Base-by-base conservation (phyloP, 75 land plant genomes). In the Cunninghamia lanceolata region DNA sequence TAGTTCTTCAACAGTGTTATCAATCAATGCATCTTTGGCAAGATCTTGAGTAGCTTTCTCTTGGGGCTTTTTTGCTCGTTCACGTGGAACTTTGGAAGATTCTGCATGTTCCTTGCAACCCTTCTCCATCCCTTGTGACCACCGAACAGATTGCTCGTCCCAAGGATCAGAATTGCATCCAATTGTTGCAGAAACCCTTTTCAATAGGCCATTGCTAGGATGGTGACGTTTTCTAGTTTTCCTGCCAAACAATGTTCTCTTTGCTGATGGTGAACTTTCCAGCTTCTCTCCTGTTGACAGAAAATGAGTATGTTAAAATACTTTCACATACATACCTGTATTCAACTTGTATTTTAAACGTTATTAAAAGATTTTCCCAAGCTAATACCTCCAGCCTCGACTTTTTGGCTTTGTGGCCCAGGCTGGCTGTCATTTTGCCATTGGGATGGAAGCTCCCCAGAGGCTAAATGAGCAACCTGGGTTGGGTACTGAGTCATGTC, bases 401-500 rank as follows among this genome's bases (percentile, higher is more conserved):
- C 39, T 35, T 2, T 30, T 80, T 78, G 82, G 66, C 66, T 43
- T 15, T 86, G 85, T 54, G 74, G 76, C 17, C 81, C 47, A 66
- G 59, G 83, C 85, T 87, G 89, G 2, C 85, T 46, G 53, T 88
- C 85, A 86, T 59, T 85, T 8, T 63, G 74, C 32, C 84, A 88
- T 88, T 95, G 93, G 9, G 91, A 90, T 43, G 87, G 82, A 35
- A 73, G 80, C 66, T 89, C 90, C 46, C 82, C 87, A 54, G 91
- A 90, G 39, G 85, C 34, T 87, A 89, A 75, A 21, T 35, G 87
- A 77, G 81, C 81, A 74, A 94, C 90, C 86, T 94, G 95, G 66
- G 89, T 90, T 77, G 97, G 95, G 86, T 85, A 89, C 80, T 96
- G 99, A 75, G 90, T 97, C 86, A 92, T 83, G 54, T 88, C 83